These are phyloP conservation scores for Trichosporon inkin DNA, from an alignment of 1,284 basidiomycete genomes.

Conservation along the genomic window DNA sequence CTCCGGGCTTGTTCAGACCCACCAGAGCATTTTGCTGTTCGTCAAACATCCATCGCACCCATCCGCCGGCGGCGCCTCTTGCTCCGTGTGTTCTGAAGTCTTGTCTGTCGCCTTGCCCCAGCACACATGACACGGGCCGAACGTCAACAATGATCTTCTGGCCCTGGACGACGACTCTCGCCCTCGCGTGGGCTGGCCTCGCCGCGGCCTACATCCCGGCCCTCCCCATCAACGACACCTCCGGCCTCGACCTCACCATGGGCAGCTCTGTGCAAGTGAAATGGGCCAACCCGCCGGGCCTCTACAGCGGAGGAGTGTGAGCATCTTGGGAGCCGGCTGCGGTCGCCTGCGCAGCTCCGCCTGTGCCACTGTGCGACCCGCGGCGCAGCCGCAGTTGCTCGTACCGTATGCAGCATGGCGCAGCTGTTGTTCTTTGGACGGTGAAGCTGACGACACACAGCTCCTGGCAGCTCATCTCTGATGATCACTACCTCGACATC, in stretches of 20 bases:
- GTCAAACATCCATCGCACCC: no score
- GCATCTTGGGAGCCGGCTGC: constrained; percentile 23
- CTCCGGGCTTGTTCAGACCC: no score
- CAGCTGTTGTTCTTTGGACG: no score
- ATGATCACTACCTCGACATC: constrained; percentile 34
- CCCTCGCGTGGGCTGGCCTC: constrained; percentile 9
- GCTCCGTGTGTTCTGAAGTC: no score
- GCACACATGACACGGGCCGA: neutral
- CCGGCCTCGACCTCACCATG: constrained; percentile 45
- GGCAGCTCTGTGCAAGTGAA: constrained; percentile 55
- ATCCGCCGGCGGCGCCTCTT: no score
- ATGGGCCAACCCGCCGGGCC: constrained; percentile 55
- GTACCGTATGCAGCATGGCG: no score
- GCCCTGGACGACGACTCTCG: neutral
- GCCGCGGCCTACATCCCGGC: constrained; percentile 59
- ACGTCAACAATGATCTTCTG: neutral
- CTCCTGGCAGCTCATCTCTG: constrained; percentile 14
- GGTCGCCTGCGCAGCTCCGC: neutral
- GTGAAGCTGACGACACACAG: neutral
- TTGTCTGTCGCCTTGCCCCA: no score
- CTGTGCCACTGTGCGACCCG: neutral
- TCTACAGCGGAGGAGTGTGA: constrained; percentile 41
- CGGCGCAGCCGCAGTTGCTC: no score
- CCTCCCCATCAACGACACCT: constrained; percentile 62
- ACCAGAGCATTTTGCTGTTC: no score